Base-by-base conservation (phyloP, 768 basidiomycete genomes). In the Pisolithus marmoratus region DNA sequence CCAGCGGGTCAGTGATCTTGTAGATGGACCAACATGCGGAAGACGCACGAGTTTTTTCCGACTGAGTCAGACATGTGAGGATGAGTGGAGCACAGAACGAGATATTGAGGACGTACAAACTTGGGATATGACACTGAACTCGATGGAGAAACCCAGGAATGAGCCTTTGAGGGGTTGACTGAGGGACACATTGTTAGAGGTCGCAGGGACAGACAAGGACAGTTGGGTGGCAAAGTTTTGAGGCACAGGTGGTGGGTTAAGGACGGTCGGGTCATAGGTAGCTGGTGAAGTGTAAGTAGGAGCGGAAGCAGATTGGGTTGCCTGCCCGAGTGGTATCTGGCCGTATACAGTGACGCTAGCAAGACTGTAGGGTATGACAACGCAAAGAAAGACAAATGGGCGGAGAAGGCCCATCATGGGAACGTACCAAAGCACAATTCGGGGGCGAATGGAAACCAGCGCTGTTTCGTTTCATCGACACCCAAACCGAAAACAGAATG, bases 91-190 rank as follows among this genome's bases (percentile, higher is more conserved):
- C 8, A 19, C 27, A 47, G 1, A 37, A 9, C 19, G 12, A 20
- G 26, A 26, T 26, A 27, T 34, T 24, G 9, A 27, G 3, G 49
- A 8, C 79, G 54, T 40, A 71, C 65, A 55, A 43, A 77, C 67
- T 61, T 79, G 77, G 53, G 78, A 77, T 3, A 76, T 74, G 8
- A 85, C 79, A 19, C 80, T 82, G 70, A 84, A 74, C 64, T 86
- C 84, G 27, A 86, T 71, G 1, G 75, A 78, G 55, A 84, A 85
- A 0, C 84, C 84, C 47, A 82, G 63, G 31, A 77, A 77, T 41
- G 73, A 72, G 17, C 75, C 74, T 50, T 61, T 62, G 48, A 69
- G 67, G 3, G 65, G 60, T 36, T 72, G 69, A 9, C 53, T 51
- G 14, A 57, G 54, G 5, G 38, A 27, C 3, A 58, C 38, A 44